Percentiles rank a stretch among this genome's conserved stretches.
These are phyloP conservation scores for Ogataea populi-albae DNA, from an alignment of 805 yeast genomes.

Conservation along the genomic window DNA sequence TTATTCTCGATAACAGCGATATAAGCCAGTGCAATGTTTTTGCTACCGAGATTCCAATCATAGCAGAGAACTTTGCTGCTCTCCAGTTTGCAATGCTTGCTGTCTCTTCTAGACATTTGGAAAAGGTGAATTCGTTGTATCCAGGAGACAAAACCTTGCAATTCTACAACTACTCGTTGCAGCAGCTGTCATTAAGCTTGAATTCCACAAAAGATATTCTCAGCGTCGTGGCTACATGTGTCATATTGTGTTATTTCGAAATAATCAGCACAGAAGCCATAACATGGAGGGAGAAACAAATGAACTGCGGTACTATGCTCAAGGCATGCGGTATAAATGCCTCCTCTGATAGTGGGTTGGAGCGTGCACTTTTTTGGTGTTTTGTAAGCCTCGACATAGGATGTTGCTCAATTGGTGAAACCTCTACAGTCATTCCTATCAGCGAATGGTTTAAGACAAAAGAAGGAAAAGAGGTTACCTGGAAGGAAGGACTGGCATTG, in stretches of 20 bases:
- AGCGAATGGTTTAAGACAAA: constrained; percentile 14
- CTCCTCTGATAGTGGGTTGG: constrained; percentile 32
- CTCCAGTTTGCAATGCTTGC: constrained; percentile 29
- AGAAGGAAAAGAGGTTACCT: constrained; percentile 1
- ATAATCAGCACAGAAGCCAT: constrained; percentile 38
- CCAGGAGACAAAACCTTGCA: constrained; percentile 29
- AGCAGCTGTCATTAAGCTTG: constrained; percentile 35
- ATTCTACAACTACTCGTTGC: constrained; percentile 29
- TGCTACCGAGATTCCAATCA: constrained; percentile 32
- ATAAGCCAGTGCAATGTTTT: constrained; percentile 32
- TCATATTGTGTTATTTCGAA: constrained; percentile 41
- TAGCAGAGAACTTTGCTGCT: constrained; percentile 37
- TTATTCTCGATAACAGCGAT: constrained; percentile 19
- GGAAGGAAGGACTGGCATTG: constrained; percentile 4
- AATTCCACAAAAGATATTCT: constrained; percentile 31
- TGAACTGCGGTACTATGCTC: constrained; percentile 38
- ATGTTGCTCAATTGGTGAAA: constrained; percentile 31
- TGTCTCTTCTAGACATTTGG: constrained; percentile 29
- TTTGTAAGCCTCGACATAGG: constrained; percentile 42
- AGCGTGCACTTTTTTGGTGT: constrained; percentile 43
- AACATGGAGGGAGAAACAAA: constrained; percentile 39
- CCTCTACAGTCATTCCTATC: constrained; percentile 10
- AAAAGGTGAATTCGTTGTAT: constrained; percentile 17
- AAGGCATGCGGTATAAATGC: constrained; percentile 39
- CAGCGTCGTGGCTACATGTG: constrained; percentile 35